Evolutionary conservation across 139 green algal genomes (phyloP), one percentile per base, ranked within the genome.

Genomic region (Tetratostichococcus sp.): DNA sequence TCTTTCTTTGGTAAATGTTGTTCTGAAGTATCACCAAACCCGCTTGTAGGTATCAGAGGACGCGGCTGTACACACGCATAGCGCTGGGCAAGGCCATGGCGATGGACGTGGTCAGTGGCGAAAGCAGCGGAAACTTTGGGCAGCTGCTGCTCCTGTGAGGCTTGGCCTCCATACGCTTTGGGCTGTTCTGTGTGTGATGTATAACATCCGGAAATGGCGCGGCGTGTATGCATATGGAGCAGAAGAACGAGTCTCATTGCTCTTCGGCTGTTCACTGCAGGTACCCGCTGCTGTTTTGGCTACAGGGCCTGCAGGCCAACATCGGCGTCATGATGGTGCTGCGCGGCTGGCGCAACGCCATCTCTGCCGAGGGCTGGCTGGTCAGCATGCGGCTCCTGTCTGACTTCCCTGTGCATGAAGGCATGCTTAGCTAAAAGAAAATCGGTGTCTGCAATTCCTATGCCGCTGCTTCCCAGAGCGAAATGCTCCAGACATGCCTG

Each of bases 11-110:
- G 39, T 14, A 14, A 50, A 50, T 50, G 39, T 14, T 14, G 8
- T 8, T 8, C 39, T 50, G 39, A 50, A n/a, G n/a, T 50, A 8
- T 8, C 39, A 5, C 4, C 50, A 28, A 62, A 39, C 4, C n/a
- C 43, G 1, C 5, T 11, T 69, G 26, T 83, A 86, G 86, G 75
- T 98, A 97, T 81, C 94, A 98, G 84, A 80, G 89, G 39, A 82
- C 87, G 39, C 86, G 92, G 43, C 94, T 97, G 92, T 98, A 98
- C 86, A 97, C 91, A 1, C 89, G 93, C 65, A 96, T 98, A 62
- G 94, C 94, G 11, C 83, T 98, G 35, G 94, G 94, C 72, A 96
- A 95, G 77, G 89, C 88, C 71, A 86, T 65, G 28, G 84, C 88
- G 26, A 97, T 97, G 91, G 93, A 97, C 77, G 92, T 98, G 35